Conservation (phyloP, 176 grass and related monocot genomes). For the Oryza meyeriana region DNA sequence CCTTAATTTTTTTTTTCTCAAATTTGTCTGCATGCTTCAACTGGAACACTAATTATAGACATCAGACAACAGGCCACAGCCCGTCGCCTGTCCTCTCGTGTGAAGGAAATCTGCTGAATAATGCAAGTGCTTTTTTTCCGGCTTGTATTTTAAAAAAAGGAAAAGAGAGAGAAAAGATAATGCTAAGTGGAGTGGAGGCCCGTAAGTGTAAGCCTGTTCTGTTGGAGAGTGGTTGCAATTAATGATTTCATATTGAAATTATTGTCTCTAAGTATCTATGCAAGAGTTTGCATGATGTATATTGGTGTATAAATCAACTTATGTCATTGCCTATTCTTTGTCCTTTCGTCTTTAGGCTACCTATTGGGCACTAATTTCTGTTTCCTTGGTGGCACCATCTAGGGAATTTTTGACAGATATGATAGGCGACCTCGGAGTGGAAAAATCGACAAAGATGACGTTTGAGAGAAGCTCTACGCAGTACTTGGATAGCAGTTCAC, state of each 20-base stretch:
- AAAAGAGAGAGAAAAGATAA: background rate
- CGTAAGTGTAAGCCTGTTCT: background rate
- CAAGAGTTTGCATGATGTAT: background rate
- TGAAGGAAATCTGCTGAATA: background rate
- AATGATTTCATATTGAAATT: background rate
- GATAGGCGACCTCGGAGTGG: slow-evolving; percentile 78
- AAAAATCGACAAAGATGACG: slow-evolving; percentile 67
- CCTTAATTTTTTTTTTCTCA: background rate
- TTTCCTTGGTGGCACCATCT: slow-evolving; percentile 12
- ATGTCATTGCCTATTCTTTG: background rate
- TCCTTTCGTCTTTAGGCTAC: background rate
- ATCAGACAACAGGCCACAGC: background rate
- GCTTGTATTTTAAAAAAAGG: background rate
- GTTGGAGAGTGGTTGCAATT: background rate
- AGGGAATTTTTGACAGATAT: slow-evolving; percentile 78
- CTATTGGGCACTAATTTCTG: background rate
- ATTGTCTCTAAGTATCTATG: background rate
- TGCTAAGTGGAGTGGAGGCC: background rate
- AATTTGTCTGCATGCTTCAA: background rate
- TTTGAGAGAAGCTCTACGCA: slow-evolving; percentile 67
- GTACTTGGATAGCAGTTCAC: slow-evolving; percentile 77
- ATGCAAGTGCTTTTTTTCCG: background rate
- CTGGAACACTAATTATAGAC: background rate
- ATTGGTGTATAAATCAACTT: background rate
- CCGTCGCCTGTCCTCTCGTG: background rate